A percentile compares a stretch with the other conserved stretches of the same genome.
Evolutionary conservation across 345 rosid genomes (phyloP).

Genomic region (Excoecaria cochinchinensis): DNA sequence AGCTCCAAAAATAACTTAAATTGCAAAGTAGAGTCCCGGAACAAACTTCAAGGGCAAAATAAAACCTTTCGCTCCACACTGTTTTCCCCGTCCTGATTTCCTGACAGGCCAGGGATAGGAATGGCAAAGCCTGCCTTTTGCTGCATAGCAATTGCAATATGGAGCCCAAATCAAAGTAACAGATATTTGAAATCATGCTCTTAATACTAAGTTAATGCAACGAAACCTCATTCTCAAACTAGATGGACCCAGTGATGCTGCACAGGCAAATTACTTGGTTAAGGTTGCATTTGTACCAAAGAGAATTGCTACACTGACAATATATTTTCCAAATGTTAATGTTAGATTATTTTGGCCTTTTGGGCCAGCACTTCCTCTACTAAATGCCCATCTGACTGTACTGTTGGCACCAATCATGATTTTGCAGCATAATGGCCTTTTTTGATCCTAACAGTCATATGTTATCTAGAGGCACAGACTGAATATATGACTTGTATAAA

Average conservation of each 20-base stretch:
- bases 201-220: not conserved
- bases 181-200: not conserved
- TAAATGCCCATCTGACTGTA: not conserved
- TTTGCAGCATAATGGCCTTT: not conserved
- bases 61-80: too few species aligned
- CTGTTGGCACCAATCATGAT: not conserved
- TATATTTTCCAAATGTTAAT: not conserved
- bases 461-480: not conserved
- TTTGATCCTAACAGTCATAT: not conserved
- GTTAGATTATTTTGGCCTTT: not conserved
- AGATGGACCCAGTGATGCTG: not conserved
- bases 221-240: not conserved
- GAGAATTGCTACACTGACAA: not conserved
- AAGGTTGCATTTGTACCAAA: not conserved
- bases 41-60: too few species aligned
- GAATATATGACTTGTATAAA: constrained; percentile 1
- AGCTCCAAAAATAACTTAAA: too few species aligned
- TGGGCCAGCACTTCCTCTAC: not conserved
- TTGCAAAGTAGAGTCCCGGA: too few species aligned
- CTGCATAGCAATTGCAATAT: too few species aligned
- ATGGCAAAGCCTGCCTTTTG: too few species aligned
- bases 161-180: not conserved
- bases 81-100: too few species aligned
- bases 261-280: not conserved
- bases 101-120: too few species aligned